Percentiles rank a stretch among this genome's conserved stretches.
Conservation (phyloP, 169 alveolate species). For the Plasmodium blacklocki region DNA sequence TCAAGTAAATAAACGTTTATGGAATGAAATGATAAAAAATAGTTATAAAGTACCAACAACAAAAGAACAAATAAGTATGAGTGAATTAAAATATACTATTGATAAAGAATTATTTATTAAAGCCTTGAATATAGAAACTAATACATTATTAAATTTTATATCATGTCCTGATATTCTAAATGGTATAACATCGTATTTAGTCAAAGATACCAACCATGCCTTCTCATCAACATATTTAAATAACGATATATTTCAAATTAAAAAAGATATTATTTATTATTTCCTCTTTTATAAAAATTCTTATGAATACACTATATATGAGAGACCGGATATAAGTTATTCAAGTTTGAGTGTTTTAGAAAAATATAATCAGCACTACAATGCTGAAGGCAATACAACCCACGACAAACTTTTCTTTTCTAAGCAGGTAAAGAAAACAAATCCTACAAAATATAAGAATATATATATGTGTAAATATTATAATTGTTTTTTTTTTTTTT, state of each 20-base stretch:
- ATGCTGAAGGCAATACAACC: not conserved
- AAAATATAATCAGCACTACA: constrained; percentile 39
- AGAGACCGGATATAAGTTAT: constrained; percentile 66
- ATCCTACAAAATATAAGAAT: no score
- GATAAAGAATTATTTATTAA: constrained; percentile 63
- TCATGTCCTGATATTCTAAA: constrained; percentile 59
- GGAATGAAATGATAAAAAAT: constrained; percentile 56
- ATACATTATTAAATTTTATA: constrained; percentile 53
- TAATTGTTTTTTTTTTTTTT: not conserved
- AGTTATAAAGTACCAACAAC: constrained; percentile 60
- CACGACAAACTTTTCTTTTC: constrained; percentile 32
- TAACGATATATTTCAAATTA: constrained; percentile 30
- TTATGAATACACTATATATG: constrained; percentile 25
- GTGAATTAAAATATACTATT: constrained; percentile 48
- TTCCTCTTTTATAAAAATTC: constrained; percentile 56
- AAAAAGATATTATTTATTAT: constrained; percentile 64
- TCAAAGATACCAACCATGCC: constrained; percentile 39
- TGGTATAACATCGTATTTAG: constrained; percentile 71
- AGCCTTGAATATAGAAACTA: constrained; percentile 64
- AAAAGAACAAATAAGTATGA: constrained; percentile 61
- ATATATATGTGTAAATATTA: not conserved
- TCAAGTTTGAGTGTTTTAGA: constrained; percentile 63
- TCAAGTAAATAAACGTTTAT: constrained; percentile 52
- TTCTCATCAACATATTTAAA: constrained; percentile 34
- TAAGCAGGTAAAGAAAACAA: constrained; percentile 24